Evolutionary conservation across 2,329 filamentous ascomycete species (phyloP), one percentile per base, ranked within the genome.

Genomic region (Phaeosphaeria sp.): DNA sequence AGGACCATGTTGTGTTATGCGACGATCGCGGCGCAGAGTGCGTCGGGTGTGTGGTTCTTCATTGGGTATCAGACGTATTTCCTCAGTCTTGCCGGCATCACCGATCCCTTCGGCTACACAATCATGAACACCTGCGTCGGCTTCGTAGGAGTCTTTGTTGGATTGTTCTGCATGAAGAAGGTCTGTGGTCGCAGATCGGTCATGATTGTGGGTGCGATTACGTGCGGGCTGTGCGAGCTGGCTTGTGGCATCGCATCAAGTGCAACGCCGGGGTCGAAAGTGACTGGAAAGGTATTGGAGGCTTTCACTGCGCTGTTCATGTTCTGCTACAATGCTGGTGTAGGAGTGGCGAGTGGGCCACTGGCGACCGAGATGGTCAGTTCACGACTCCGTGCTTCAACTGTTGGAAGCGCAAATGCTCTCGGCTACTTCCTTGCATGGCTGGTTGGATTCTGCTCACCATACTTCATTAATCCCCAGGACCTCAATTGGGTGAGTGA

Each of bases 1-100:
- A 79, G 82, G 5, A 84, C 82, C 2, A 71, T 84, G 3, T 73
- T 84, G n/a, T 84, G 80, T 67, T 83, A 80, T 56, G 79, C 77
- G 20, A 77, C 81, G 51, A 83, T 83, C 33, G 79, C 78, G 0
- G 79, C 78, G 15, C 80, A 83, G 57, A 77, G 77, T 0, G 79
- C 75, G 0, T 74, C 78, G 0, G 82, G 82, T 3, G 76, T 79
- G 0, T 84, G 81, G 80, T 84, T 84, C 63, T 68, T 83, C 44
- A 83, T 84, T 59, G 80, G 77, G 42, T 84, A 84, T 58, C 72
- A 78, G 6, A 83, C 82, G 2, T 84, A 84, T 65, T 84, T 72
- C 55, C 49, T 72, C 25, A 55, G 48, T 44, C 57, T 70, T 13
- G 60, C 66, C 22, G 66, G 67, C 1, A 64, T 69, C 8, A 65